Evolutionary conservation across 306 rosid species (phyloP).

Genomic region (Cicer bijugum): DNA sequence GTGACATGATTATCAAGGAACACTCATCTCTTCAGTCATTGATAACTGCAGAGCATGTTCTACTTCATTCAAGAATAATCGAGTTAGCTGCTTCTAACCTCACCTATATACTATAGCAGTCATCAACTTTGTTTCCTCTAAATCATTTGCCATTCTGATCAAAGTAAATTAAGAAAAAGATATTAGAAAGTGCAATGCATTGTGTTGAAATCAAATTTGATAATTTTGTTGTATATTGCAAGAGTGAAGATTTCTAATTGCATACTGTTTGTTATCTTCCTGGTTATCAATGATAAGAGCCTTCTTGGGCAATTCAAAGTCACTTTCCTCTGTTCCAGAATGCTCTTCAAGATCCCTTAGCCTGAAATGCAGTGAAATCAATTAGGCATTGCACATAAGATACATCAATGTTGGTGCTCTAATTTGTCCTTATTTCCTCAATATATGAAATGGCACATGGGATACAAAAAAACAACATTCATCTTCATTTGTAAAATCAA

Average conservation of each 20-base stretch:
- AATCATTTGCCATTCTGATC: conserved; percentile 44
- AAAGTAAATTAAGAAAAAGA: conserved; percentile 14
- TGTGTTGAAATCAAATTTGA: background rate
- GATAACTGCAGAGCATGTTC: conserved; percentile 75
- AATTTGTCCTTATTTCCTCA: conserved; percentile 8
- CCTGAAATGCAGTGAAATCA: conserved; percentile 53
- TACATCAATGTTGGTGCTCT: conserved; percentile 22
- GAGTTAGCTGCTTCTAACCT: conserved; percentile 77
- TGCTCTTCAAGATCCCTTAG: conserved; percentile 76
- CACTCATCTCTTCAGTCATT: conserved; percentile 51
- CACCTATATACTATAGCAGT: conserved; percentile 66
- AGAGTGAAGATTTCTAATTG: background rate
- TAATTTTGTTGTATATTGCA: background rate
- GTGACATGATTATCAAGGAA: conserved; percentile 25
- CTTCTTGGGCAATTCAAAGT: conserved; percentile 59
- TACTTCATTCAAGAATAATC: conserved; percentile 83
- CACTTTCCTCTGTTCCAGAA: conserved; percentile 72
- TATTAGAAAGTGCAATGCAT: conserved; percentile 20
- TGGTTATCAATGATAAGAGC: conserved; percentile 50
- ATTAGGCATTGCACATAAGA: conserved; percentile 25
- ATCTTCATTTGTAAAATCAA: conserved; percentile 34
- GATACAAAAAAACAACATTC: conserved; percentile 12
- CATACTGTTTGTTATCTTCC: conserved; percentile 40
- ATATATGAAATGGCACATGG: conserved; percentile 13
- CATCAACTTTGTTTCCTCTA: conserved; percentile 44